Conservation (phyloP, 768 basidiomycete genomes). For the Termitomyces sp. region DNA sequence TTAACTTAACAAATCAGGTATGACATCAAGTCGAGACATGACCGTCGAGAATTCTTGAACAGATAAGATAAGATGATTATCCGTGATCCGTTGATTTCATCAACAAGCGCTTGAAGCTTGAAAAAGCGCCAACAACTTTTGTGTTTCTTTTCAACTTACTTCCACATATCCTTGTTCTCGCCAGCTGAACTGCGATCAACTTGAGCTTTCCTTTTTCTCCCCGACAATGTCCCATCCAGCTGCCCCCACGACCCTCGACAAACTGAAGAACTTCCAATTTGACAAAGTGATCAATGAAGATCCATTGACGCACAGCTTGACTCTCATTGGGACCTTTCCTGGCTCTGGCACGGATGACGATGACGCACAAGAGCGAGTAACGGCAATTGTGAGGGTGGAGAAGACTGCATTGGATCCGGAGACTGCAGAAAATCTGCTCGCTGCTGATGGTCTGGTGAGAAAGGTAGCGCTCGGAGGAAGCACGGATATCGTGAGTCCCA, state of each 20-base stretch:
- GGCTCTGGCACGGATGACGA: too few species aligned
- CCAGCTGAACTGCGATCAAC: background rate
- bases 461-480: slow-evolving; percentile 49
- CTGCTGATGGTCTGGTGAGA: slow-evolving; percentile 36
- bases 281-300: slow-evolving; percentile 64
- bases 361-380: slow-evolving; percentile 26
- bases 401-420: slow-evolving; percentile 64
- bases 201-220: background rate
- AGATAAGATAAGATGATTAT: background rate
- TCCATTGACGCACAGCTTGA: slow-evolving; percentile 56
- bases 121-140: too few species aligned
- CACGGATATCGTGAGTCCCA: slow-evolving; percentile 63
- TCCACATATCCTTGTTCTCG: too few species aligned
- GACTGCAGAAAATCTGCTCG: slow-evolving; percentile 36
- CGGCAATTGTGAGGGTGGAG: slow-evolving; percentile 75
- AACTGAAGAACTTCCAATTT: slow-evolving; percentile 50
- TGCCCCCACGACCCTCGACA: slow-evolving; percentile 29
- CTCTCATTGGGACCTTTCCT: slow-evolving; percentile 67
- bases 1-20: too few species aligned
- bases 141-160: too few species aligned
- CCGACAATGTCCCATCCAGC: slow-evolving; percentile 31
- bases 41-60: background rate
- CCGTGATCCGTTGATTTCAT: background rate
- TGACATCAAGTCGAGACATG: background rate
- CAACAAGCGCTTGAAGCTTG: too few species aligned